Evolutionary conservation across 495 filamentous ascomycete species (phyloP).

Genomic region (Xylaria cubensis): DNA sequence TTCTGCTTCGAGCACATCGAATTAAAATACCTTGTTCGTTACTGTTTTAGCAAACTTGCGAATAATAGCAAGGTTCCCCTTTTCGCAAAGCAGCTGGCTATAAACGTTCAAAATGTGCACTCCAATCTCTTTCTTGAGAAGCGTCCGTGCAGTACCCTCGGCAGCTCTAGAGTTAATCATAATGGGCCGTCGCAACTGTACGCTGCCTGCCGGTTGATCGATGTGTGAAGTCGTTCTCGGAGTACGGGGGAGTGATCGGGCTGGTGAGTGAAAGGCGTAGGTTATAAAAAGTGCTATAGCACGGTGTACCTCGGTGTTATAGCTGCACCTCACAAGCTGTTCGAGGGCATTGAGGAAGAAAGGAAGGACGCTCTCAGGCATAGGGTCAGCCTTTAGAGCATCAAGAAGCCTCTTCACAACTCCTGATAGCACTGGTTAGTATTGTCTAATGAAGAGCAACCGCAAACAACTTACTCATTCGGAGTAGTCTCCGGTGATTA

Average conservation of each 20-base stretch:
- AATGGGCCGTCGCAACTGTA: conserved; percentile 41
- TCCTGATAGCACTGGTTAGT: conserved; percentile 57
- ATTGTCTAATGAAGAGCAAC: conserved; percentile 21
- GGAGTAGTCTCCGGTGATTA: conserved; percentile 80
- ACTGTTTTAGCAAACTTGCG: conserved; percentile 92
- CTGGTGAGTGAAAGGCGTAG: conserved; percentile 79
- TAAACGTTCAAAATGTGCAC: conserved; percentile 82
- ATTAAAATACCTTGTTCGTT: conserved; percentile 82
- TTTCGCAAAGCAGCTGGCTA: conserved; percentile 78
- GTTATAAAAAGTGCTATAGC: conserved; percentile 93
- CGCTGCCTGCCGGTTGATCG: conserved; percentile 42
- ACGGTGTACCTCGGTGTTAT: conserved; percentile 80
- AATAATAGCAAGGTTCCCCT: conserved; percentile 68
- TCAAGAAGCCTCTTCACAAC: conserved; percentile 90
- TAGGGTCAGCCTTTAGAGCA: conserved; percentile 83
- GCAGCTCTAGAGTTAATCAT: conserved; percentile 35
- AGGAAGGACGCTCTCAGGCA: conserved; percentile 70
- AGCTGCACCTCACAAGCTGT: conserved; percentile 76
- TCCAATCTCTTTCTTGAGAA: conserved; percentile 69
- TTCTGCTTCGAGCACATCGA: conserved; percentile 29
- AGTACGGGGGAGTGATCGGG: conserved; percentile 57
- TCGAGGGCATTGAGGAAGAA: conserved; percentile 80
- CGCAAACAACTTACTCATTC: conserved; percentile 78
- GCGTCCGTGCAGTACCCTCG: conserved; percentile 30
- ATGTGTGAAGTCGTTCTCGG: conserved; percentile 49